A percentile compares a stretch with the other conserved stretches of the same genome.
Evolutionary conservation across 108 stramenopile genomes (phyloP).

Genomic region (Cyclotella sp.): DNA sequence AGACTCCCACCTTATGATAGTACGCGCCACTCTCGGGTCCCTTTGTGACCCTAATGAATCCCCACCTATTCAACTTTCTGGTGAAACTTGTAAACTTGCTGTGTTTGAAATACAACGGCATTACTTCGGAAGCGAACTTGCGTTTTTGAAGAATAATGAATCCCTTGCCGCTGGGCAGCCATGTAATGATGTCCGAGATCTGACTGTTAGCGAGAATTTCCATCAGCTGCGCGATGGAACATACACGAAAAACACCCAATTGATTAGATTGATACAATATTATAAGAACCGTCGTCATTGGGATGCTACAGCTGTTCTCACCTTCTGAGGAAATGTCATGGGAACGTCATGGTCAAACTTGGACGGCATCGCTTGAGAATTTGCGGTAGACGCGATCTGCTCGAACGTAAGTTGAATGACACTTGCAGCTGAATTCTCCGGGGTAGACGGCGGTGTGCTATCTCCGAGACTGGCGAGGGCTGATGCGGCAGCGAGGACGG

Average conservation of each 20-base stretch:
- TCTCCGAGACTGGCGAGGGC: constrained; percentile 36
- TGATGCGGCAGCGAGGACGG: constrained; percentile 45
- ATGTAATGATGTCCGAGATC: constrained; percentile 60
- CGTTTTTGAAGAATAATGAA: constrained; percentile 70
- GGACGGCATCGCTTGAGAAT: neutral
- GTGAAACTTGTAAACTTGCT: constrained; percentile 67
- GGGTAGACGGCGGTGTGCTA: neutral
- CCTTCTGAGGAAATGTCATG: constrained; percentile 38
- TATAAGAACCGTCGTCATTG: neutral
- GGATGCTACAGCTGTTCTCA: neutral
- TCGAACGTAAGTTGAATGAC: neutral
- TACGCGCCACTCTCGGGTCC: constrained; percentile 76
- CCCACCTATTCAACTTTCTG: constrained; percentile 69
- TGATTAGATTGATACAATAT: neutral
- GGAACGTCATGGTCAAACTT: constrained; percentile 13
- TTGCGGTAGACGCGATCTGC: neutral
- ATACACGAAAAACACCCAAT: neutral
- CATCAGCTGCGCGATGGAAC: constrained; percentile 54
- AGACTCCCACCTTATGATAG: constrained; percentile 52
- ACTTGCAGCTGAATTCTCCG: neutral
- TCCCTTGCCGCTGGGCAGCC: constrained; percentile 71
- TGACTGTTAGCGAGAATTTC: constrained; percentile 56
- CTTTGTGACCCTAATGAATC: constrained; percentile 61
- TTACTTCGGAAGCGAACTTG: constrained; percentile 56
- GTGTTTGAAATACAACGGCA: constrained; percentile 63